Percentiles rank a stretch among this genome's conserved stretches.
Evolutionary conservation across 805 yeast genomes (phyloP).

Genomic region (Clavispora asparagi): DNA sequence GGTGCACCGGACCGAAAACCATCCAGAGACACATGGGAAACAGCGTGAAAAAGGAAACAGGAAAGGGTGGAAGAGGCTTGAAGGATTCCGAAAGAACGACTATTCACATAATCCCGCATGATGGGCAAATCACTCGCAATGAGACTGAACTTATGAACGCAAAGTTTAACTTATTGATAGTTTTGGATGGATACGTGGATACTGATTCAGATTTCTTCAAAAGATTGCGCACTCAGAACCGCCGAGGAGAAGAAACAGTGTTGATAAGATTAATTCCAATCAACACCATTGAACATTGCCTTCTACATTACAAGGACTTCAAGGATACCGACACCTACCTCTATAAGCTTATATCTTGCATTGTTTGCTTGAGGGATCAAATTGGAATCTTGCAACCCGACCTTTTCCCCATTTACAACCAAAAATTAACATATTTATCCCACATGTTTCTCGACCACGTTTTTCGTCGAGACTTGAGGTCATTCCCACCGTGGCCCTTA

Average conservation of each 20-base stretch:
- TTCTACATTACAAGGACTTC: slow-evolving; percentile 37
- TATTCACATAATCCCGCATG: slow-evolving; percentile 42
- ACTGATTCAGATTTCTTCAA: slow-evolving; percentile 27
- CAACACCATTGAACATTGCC: slow-evolving; percentile 81
- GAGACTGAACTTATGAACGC: slow-evolving; percentile 19
- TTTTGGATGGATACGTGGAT: slow-evolving; percentile 60
- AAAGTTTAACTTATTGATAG: slow-evolving; percentile 54
- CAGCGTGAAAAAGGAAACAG: slow-evolving; percentile 47
- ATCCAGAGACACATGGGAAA: slow-evolving; percentile 60
- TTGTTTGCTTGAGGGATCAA: slow-evolving; percentile 74
- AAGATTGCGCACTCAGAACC: slow-evolving; percentile 25
- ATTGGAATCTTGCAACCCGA: slow-evolving; percentile 82
- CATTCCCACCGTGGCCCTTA: slow-evolving; percentile 60
- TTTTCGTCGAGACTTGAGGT: slow-evolving; percentile 11
- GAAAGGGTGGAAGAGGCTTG: slow-evolving; percentile 14
- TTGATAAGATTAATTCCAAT: slow-evolving; percentile 68
- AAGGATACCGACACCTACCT: slow-evolving; percentile 36
- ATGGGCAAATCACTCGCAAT: slow-evolving; percentile 20
- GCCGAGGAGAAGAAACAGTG: slow-evolving; percentile 37
- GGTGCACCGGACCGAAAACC: slow-evolving; percentile 42
- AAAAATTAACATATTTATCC: slow-evolving; percentile 55
- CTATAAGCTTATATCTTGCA: slow-evolving; percentile 70
- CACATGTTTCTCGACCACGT: slow-evolving; percentile 52
- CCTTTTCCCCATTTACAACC: slow-evolving; percentile 66
- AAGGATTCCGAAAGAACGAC: slow-evolving; percentile 11